Percentiles rank a stretch among this genome's conserved stretches.
Conservation (phyloP, 1,139 yeast genomes). For the Sugiyamaella grinbergsii region DNA sequence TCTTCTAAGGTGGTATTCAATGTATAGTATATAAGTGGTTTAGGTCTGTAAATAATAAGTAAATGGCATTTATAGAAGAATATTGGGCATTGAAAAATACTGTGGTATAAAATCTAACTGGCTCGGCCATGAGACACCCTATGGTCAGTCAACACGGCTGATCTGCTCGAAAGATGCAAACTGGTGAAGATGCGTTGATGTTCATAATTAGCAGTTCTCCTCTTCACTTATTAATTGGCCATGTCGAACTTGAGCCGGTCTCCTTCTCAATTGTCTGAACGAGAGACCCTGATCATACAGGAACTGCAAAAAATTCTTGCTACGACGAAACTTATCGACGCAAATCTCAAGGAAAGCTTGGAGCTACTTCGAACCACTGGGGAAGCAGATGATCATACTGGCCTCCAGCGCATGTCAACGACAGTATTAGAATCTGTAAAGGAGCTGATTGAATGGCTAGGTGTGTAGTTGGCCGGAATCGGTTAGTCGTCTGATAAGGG, state of each 20-base stretch:
- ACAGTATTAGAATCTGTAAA: slow-evolving; percentile 14
- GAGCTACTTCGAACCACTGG: slow-evolving; percentile 18
- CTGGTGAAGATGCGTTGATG: too few relatives aligned
- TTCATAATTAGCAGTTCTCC: too few relatives aligned
- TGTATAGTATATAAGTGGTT: background rate
- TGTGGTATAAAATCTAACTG: too few relatives aligned
- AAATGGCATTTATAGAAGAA: background rate
- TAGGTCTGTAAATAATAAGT: background rate
- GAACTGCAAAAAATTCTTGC: slow-evolving; percentile 31
- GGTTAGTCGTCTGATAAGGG: background rate
- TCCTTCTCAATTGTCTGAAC: slow-evolving; percentile 17
- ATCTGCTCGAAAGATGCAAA: too few relatives aligned
- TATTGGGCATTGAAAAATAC: too few relatives aligned
- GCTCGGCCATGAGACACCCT: too few relatives aligned
- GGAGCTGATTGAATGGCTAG: slow-evolving; percentile 10
- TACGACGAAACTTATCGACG: slow-evolving; percentile 29
- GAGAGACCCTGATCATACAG: slow-evolving; percentile 26
- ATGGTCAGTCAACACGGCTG: too few relatives aligned
- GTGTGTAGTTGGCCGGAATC: background rate
- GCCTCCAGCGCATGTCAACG: slow-evolving; percentile 14
- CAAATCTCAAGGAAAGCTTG: slow-evolving; percentile 23
- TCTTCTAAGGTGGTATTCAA: slow-evolving; percentile 13
- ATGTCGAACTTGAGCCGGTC: too few relatives aligned
- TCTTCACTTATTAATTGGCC: too few relatives aligned
- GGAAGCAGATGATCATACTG: slow-evolving; percentile 14